A percentile compares a stretch with the other conserved stretches of the same genome.
Evolutionary conservation across 306 rosid species (phyloP).

Genomic region (Vigna trinervia): DNA sequence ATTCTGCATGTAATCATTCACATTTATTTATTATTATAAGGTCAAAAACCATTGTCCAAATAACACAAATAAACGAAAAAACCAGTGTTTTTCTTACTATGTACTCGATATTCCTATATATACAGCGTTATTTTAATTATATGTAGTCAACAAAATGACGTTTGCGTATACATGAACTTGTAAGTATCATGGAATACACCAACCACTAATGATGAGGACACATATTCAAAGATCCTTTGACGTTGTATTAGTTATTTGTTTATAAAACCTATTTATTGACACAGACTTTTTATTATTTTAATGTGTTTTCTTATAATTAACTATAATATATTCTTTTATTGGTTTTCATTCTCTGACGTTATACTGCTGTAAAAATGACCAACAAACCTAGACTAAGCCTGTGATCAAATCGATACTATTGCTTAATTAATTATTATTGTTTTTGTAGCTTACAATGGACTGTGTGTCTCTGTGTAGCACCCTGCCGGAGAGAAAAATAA

Average conservation of each 20-base stretch:
- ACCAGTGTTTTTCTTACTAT: neutral
- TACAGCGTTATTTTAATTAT: too few species aligned
- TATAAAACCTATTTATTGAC: neutral
- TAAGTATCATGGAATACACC: neutral
- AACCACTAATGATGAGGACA: neutral
- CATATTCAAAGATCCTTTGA: conserved; percentile 4
- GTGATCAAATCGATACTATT: neutral
- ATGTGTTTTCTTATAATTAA: neutral
- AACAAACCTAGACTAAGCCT: conserved; percentile 2
- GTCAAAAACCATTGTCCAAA: neutral
- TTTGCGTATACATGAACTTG: neutral
- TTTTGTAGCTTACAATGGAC: neutral
- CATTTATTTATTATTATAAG: neutral
- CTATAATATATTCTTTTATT: neutral
- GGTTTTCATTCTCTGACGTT: conserved; percentile 39
- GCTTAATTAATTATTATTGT: neutral
- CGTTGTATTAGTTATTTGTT: neutral
- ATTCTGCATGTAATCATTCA: conserved; percentile 64
- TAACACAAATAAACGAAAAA: neutral
- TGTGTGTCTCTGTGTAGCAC: neutral
- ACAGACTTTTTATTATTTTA: conserved; percentile 1
- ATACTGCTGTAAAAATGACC: conserved; percentile 22
- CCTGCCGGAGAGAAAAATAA: neutral
- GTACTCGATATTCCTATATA: neutral
- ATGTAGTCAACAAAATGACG: conserved; percentile 20